phyloP scores from a whole-genome alignment of 1,139 yeast genomes.

The Sugiyamaella castrensis region DNA sequence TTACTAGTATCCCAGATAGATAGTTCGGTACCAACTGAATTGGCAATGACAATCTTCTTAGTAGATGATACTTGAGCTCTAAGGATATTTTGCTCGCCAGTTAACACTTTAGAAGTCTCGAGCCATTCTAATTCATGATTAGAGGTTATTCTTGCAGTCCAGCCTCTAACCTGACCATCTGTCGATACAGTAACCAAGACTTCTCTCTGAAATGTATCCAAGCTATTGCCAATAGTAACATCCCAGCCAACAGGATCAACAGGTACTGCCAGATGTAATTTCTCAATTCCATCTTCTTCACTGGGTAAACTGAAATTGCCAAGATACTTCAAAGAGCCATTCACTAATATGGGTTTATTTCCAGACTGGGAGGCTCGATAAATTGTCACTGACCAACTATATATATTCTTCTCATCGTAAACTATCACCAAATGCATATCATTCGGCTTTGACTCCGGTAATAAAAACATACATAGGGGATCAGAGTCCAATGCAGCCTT shows the following conservation, averaged over 20 bases:
- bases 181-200: constrained; percentile 58
- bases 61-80: constrained; percentile 71
- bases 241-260: constrained; percentile 68
- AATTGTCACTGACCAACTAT: constrained; percentile 20
- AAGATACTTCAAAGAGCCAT: constrained; percentile 14
- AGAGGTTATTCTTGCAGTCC: constrained; percentile 39
- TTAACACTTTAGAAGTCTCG: constrained; percentile 47
- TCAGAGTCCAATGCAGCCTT: constrained; percentile 23
- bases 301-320: constrained; percentile 31
- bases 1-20: constrained; percentile 75
- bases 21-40: constrained; percentile 48
- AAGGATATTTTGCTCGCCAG: constrained; percentile 54
- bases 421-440: constrained; percentile 16
- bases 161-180: constrained; percentile 55
- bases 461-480: constrained; percentile 45
- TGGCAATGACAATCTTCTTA: constrained; percentile 70
- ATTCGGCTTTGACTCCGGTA: constrained; percentile 44
- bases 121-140: constrained; percentile 45
- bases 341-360: not conserved
- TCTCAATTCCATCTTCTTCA: constrained; percentile 25
- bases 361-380: not conserved
- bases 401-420: constrained; percentile 15
- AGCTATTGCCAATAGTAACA: constrained; percentile 38
- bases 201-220: constrained; percentile 44
- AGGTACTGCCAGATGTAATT: constrained; percentile 50